A percentile compares a stretch with the other conserved stretches of the same genome.
These are phyloP conservation scores for Glarea lozoyensis DNA, from an alignment of 495 filamentous ascomycete species.

Conservation along the genomic window DNA sequence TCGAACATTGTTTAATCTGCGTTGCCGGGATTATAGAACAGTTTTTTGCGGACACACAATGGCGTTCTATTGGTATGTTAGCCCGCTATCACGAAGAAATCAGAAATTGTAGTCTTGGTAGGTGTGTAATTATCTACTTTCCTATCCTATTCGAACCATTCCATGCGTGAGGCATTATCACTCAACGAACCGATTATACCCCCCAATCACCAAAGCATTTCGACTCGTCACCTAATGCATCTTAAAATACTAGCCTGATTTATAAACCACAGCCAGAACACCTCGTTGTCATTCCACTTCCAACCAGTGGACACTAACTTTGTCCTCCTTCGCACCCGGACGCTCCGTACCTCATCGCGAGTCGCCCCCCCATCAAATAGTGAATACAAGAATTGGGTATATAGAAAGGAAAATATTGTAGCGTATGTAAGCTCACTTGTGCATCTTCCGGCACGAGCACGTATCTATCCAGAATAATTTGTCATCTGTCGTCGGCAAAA, in stretches of 20 bases:
- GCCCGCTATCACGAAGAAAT: too few relatives aligned
- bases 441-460: not conserved
- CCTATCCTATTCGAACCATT: not conserved
- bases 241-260: too few relatives aligned
- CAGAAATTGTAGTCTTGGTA: too few relatives aligned
- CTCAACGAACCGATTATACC: not conserved
- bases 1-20: too few relatives aligned
- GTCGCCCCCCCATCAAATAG: slow-evolving; percentile 9
- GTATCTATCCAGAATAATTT: slow-evolving; percentile 5
- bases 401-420: slow-evolving; percentile 16
- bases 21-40: too few relatives aligned
- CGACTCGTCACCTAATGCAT: not conserved
- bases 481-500: slow-evolving; percentile 12
- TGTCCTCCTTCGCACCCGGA: too few relatives aligned
- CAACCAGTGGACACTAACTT: too few relatives aligned
- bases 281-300: too few relatives aligned
- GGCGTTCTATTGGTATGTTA: too few relatives aligned
- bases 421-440: too few relatives aligned
- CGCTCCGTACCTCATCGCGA: not conserved
- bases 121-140: not conserved
- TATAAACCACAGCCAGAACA: too few relatives aligned
- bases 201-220: not conserved
- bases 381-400: slow-evolving; percentile 22
- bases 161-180: not conserved
- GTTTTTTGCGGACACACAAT: too few relatives aligned